Evolutionary conservation across 225 moss, liverwort and hornwort genomes (phyloP).

Genomic region (Pseudisothecium myosuroides): DNA sequence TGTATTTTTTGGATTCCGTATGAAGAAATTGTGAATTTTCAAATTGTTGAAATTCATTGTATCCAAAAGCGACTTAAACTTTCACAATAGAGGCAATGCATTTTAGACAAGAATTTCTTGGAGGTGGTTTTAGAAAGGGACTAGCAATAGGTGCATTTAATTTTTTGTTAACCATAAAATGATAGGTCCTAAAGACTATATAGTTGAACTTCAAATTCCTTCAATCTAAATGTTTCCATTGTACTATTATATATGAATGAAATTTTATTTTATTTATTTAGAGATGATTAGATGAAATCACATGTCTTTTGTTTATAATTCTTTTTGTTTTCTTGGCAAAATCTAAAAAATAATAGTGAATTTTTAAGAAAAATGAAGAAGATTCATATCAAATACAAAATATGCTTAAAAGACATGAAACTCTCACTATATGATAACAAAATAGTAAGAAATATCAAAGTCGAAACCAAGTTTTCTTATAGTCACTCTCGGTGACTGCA

Average conservation of each 20-base stretch:
- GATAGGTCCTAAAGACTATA: too few relatives aligned
- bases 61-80: too few relatives aligned
- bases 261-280: not conserved
- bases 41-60: too few relatives aligned
- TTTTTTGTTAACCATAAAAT: not conserved
- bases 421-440: not conserved
- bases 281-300: not conserved
- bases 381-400: too few relatives aligned
- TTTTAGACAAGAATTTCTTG: too few relatives aligned
- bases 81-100: too few relatives aligned
- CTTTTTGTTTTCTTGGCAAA: not conserved
- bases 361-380: too few relatives aligned
- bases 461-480: not conserved
- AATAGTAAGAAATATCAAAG: not conserved
- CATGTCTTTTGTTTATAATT: not conserved
- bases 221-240: not conserved
- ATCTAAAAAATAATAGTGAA: too few relatives aligned
- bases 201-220: too few relatives aligned
- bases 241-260: not conserved
- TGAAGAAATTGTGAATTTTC: too few relatives aligned
- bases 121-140: not conserved
- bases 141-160: not conserved
- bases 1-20: too few relatives aligned
- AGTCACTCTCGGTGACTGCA: not conserved
- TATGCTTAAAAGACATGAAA: not conserved